A percentile compares a stretch with the other conserved stretches of the same genome.
These are phyloP conservation scores for Fraxinus sp. DNA, from an alignment of 305 asterid genomes.

Conservation along the genomic window DNA sequence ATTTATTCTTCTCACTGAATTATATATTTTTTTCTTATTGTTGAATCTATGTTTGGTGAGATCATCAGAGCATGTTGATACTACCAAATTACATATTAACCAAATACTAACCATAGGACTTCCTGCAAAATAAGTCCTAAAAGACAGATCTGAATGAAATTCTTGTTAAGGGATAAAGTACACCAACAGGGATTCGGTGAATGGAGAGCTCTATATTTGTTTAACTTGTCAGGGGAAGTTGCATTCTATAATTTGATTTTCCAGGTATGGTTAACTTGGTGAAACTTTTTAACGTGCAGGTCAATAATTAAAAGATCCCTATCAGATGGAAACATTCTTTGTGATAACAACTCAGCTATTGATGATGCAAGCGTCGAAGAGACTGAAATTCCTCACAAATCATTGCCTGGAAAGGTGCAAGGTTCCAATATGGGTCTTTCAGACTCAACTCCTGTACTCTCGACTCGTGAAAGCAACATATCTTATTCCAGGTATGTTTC, in stretches of 20 bases:
- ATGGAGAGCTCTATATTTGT: slow-evolving; percentile 1
- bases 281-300: slow-evolving; percentile 43
- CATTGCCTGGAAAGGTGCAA: slow-evolving; percentile 34
- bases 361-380: slow-evolving; percentile 45
- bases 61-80: neutral
- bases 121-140: neutral
- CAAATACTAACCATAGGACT: neutral
- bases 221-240: neutral
- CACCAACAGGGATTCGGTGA: neutral
- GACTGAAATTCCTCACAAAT: slow-evolving; percentile 42
- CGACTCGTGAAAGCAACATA: slow-evolving; percentile 52
- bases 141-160: neutral
- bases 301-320: slow-evolving; percentile 72
- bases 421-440: slow-evolving; percentile 43
- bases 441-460: slow-evolving; percentile 66
- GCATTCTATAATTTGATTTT: neutral
- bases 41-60: neutral
- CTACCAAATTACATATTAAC: neutral
- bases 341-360: slow-evolving; percentile 51
- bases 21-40: neutral
- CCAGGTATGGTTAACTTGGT: slow-evolving; percentile 21
- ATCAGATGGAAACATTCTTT: slow-evolving; percentile 80
- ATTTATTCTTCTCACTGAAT: neutral
- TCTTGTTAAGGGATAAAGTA: neutral
- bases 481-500: slow-evolving; percentile 55